Evolutionary conservation across 768 basidiomycete genomes (phyloP), one percentile per base, ranked within the genome.

Genomic region (Botryobasidium botryosum): DNA sequence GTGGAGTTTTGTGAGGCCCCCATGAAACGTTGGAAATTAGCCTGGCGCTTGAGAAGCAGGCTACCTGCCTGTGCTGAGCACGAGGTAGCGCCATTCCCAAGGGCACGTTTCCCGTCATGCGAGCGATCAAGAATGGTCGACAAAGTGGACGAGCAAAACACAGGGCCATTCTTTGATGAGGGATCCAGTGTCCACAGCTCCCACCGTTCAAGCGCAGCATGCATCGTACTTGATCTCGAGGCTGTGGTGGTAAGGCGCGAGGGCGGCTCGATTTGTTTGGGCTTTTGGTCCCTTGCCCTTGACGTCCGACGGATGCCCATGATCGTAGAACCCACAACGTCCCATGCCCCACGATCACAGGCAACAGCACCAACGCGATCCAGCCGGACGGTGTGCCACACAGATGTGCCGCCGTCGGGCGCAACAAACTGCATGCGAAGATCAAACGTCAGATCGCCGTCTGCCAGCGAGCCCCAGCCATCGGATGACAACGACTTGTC

Each of bases 271-370:
- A 18, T 33, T 20, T 43, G 32, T 36, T 35, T 37, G 42, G 27
- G 4, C 40, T 29, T 12, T 33, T 46, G n/a, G 25, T 28, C 43
- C n/a, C n/a, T 17, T 18, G n/a, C 28, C 39, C 20, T 2, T 35
- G 76, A 66, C 52, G 69, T 74, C 40, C 84, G 68, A 13, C 83
- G 71, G 15, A 90, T 62, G 10, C 87, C 87, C 6, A 86, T 62
- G 44, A 79, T 26, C 12, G 25, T 62, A 41, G 61, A 65, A n/a
- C 66, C 66, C 20, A 61, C 66, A 32, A 66, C 58, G 51, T 76
- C 81, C 87, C 87, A 91, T 3, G 71, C 70, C 10, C 86, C 84
- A 41, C 84, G 70, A 47, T 88, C 82, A 52, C 73, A 77, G 10
- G 66, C 67, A 5, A 75, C 62, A 27, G 54, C 52, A 3, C 47